phyloP scores from a whole-genome alignment of 2,329 filamentous ascomycete genomes.

The Exophiala bonariae region DNA sequence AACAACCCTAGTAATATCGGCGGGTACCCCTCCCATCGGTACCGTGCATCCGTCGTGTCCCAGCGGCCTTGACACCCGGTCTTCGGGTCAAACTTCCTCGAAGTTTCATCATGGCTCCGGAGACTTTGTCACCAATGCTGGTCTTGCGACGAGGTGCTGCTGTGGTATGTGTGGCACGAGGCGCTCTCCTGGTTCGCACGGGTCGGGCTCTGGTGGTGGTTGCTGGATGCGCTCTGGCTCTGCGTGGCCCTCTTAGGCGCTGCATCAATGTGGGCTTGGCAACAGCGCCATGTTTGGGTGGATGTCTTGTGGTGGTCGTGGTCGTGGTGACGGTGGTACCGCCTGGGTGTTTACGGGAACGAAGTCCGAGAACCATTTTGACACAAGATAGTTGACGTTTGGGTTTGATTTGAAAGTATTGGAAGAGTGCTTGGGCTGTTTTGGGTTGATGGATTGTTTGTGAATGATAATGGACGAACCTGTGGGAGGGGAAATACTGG shows the following conservation, averaged over 20 bases:
- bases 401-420: not conserved
- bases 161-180: constrained; percentile 9
- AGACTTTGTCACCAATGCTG: constrained; percentile 73
- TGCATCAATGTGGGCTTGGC: constrained; percentile 55
- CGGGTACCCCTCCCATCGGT: constrained; percentile 63
- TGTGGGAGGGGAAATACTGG: not conserved
- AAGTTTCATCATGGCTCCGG: constrained; percentile 71
- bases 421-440: not conserved
- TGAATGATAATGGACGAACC: not conserved
- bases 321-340: constrained; percentile 22
- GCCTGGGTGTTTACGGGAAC: constrained; percentile 12
- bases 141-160: constrained; percentile 65
- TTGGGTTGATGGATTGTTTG: not conserved
- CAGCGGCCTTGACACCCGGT: constrained; percentile 74
- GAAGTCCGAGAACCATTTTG: constrained; percentile 21
- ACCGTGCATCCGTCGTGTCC: constrained; percentile 71
- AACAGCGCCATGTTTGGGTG: constrained; percentile 14
- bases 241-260: constrained; percentile 48
- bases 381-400: not conserved
- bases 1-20: constrained; percentile 22
- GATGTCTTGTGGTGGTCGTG: constrained; percentile 7
- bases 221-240: constrained; percentile 38
- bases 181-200: constrained; percentile 22
- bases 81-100: constrained; percentile 68
- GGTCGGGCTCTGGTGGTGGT: constrained; percentile 44